These are phyloP conservation scores for Neolentinus lepideus DNA, from an alignment of 1,284 basidiomycete genomes.

Conservation along the genomic window DNA sequence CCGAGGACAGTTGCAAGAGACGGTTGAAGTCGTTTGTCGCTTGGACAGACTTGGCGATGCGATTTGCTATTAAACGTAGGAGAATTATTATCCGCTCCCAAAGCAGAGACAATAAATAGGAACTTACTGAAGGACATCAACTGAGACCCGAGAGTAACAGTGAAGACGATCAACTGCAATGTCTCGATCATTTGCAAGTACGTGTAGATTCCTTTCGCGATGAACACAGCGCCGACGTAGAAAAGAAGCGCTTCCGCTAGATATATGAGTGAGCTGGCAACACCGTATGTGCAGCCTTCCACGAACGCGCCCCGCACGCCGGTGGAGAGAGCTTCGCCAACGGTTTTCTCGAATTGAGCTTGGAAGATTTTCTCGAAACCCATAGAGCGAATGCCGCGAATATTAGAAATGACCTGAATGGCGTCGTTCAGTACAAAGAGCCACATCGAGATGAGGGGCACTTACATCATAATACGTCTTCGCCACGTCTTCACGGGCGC, in stretches of 20 bases:
- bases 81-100: slow-evolving; percentile 7
- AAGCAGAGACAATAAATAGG: slow-evolving; percentile 15
- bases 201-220: slow-evolving; percentile 75
- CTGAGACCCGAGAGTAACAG: slow-evolving; percentile 86
- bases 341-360: slow-evolving; percentile 58
- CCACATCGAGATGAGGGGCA: slow-evolving; percentile 10
- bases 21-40: slow-evolving; percentile 76
- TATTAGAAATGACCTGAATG: slow-evolving; percentile 72
- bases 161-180: slow-evolving; percentile 89
- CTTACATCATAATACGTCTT: slow-evolving; percentile 82
- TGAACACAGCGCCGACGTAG: slow-evolving; percentile 82
- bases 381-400: slow-evolving; percentile 87
- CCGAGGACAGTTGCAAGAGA: slow-evolving; percentile 52
- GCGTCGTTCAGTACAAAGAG: slow-evolving; percentile 5
- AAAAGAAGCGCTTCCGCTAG: slow-evolving; percentile 86
- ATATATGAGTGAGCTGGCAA: slow-evolving; percentile 80
- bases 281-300: slow-evolving; percentile 78
- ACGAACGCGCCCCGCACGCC: slow-evolving; percentile 78
- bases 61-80: slow-evolving; percentile 49
- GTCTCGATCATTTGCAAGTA: slow-evolving; percentile 88
- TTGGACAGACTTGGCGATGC: slow-evolving; percentile 72
- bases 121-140: slow-evolving; percentile 81
- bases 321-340: slow-evolving; percentile 53
- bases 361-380: slow-evolving; percentile 77
- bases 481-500: slow-evolving; percentile 77